Evolutionary conservation across 1,284 basidiomycete genomes (phyloP), one percentile per base, ranked within the genome.

Genomic region (Apiotrichum akiyoshidainum): DNA sequence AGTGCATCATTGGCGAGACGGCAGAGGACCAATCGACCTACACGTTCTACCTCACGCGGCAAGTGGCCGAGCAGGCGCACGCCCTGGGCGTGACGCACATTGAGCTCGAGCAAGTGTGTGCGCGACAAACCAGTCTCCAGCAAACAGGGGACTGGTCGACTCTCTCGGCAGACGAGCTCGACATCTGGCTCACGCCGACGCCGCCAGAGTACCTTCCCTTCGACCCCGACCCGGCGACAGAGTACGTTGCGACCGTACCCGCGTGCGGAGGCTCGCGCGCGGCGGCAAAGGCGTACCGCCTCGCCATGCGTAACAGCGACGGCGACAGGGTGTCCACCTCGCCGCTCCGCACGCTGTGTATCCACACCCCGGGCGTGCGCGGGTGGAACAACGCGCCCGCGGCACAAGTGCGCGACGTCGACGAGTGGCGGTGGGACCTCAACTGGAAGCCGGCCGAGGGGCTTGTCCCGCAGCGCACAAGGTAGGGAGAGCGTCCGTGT

Each of bases 341-440:
- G 8, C 52, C 34, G 8, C 54, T 69, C 10, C 65, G 75, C 19
- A 66, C 65, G 46, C 51, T 77, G 10, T 77, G 75, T 49, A 66
- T 70, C 7, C 74, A 68, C 49, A 57, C 63, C 45, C 46, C 60
- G n/a, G 72, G 68, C 0, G 64, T 65, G 55, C 50, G 50, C 14
- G 74, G 72, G 16, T 72, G 69, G 59, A 60, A 58, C 14, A 52
- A 59, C 19, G 70, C 68, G 6, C 41, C 59, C 6, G 70, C 69
- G 0, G 71, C 67, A 4, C 26, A 50, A 12, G 35, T 75, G 19
- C 57, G 68, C 40, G 75, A 77, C 54, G 35, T 68, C 2, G 74
- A 75, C 59, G 69, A 74, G 33, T 77, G 75, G 75, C 45, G 61
- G 21, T 76, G 71, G 72, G 55, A 56, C 39, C 63, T 65, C 16